Base-by-base conservation (phyloP, 2,329 filamentous ascomycete genomes). In the Coniochaeta sp. region DNA sequence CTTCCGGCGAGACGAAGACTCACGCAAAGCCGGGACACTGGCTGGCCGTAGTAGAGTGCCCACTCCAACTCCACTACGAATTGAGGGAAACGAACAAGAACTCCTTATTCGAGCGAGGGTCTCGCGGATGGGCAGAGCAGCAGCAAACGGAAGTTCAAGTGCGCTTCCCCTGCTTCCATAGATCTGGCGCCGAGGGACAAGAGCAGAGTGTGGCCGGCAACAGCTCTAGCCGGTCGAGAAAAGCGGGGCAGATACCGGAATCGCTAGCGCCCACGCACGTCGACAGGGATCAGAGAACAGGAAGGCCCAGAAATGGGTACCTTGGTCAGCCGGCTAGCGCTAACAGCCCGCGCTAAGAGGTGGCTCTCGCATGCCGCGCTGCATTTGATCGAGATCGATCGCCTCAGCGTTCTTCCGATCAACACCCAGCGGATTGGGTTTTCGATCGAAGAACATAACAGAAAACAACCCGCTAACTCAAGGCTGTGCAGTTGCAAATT, bases 311-410 rank as follows among this genome's bases (percentile, higher is more conserved):
- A n/a, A n/a, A 40, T 16, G 5, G 42, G 42, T 31, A 31, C 42
- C 24, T 48, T 18, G 10, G 16, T 31, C 45, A 18, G 24, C 45
- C 45, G 18, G 45, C 6, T 2, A 48, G 45, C 45, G 24, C n/a
- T 28, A 31, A 48, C 45, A 46, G 40, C 22, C 3, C 26, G 9
- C 22, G 4, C 24, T 14, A 48, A n/a, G n/a, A n/a, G n/a, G 26
- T 26, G 20, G 38, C 20, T n/a, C n/a, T n/a, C 38, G 26, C 20
- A 22, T 42, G 38, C 6, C 33, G 18, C 33, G 20, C n/a, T n/a
- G n/a, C 48, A 24, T 13, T 12, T 24, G n/a, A 51, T 51, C 35
- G 40, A 47, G 45, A 51, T 51, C 42, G 50, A 51, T 51, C 50
- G 30, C n/a, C 45, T 48, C 26, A 24, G 38, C 27, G 26, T 28